phyloP scores from a whole-genome alignment of 73 alveolate genomes.

The Breviolum minutum region DNA sequence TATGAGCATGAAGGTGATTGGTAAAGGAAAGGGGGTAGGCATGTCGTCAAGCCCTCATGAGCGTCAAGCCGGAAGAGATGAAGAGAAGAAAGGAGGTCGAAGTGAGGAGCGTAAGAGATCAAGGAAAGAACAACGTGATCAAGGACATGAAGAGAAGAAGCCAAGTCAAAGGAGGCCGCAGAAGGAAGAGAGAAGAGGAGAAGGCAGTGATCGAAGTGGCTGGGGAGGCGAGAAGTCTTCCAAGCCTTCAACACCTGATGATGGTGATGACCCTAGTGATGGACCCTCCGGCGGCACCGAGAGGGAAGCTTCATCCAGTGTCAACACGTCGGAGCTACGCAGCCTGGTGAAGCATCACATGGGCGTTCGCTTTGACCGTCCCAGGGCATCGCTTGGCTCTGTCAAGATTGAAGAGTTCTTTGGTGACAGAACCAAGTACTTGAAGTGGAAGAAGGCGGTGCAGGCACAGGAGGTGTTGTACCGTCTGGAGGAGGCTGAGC shows the following conservation, averaged over 20 bases:
- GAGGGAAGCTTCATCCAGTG: not conserved
- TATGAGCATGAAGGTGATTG: no score
- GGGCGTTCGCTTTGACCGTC: not conserved
- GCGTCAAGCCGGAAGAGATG: no score
- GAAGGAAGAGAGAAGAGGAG: not conserved
- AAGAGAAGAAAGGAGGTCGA: no score
- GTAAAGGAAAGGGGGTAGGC: no score
- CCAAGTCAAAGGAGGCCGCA: not conserved
- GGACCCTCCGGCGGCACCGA: slow-evolving; percentile 15
- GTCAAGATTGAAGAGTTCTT: not conserved
- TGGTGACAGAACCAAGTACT: not conserved
- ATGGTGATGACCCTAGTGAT: no score
- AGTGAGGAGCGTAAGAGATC: no score
- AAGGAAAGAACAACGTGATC: no score
- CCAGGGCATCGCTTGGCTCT: not conserved
- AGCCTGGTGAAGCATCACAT: not conserved
- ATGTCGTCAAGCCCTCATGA: no score
- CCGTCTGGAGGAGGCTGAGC: not conserved
- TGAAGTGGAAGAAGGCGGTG: not conserved
- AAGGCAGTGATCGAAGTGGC: not conserved
- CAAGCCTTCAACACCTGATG: no score
- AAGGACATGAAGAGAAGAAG: no score
- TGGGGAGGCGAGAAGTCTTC: not conserved
- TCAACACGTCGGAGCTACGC: no score
- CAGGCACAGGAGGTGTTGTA: not conserved